Evolutionary conservation across 768 basidiomycete genomes (phyloP).

Genomic region (Aureoboletus auriporus): DNA sequence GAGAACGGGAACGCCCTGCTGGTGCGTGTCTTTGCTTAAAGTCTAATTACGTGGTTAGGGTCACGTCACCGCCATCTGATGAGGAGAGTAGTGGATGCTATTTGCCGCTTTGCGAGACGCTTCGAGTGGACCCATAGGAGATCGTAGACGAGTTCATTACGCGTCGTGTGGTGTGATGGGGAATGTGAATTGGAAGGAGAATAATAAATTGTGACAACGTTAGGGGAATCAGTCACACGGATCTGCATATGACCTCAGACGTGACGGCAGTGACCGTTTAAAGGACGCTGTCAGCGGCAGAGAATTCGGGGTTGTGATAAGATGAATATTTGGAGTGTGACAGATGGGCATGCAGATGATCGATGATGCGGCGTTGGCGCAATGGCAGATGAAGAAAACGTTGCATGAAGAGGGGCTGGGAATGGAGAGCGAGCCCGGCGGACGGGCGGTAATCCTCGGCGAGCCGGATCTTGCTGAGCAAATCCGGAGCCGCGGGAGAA

Average conservation of each 20-base stretch:
- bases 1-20: constrained; percentile 12
- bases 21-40: constrained; percentile 34
- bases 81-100: neutral
- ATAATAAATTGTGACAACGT: neutral
- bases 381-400: constrained; percentile 30
- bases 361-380: constrained; percentile 17
- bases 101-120: too few species aligned
- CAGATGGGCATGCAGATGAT: constrained; percentile 16
- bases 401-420: constrained; percentile 16
- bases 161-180: constrained; percentile 8
- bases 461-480: constrained; percentile 24
- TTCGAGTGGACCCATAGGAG: too few species aligned
- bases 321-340: constrained; percentile 13
- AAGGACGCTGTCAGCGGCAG: too few species aligned
- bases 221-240: constrained; percentile 23
- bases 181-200: constrained; percentile 20
- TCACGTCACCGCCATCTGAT: constrained; percentile 32
- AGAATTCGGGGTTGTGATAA: constrained; percentile 18
- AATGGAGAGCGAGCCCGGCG: constrained; percentile 6
- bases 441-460: constrained; percentile 22
- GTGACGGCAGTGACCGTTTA: constrained; percentile 23
- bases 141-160: neutral
- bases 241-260: constrained; percentile 30
- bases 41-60: constrained; percentile 33
- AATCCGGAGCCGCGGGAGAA: constrained; percentile 26